Evolutionary conservation across 208 protist genomes (phyloP).

Genomic region (Trypanosoma cruzi): DNA sequence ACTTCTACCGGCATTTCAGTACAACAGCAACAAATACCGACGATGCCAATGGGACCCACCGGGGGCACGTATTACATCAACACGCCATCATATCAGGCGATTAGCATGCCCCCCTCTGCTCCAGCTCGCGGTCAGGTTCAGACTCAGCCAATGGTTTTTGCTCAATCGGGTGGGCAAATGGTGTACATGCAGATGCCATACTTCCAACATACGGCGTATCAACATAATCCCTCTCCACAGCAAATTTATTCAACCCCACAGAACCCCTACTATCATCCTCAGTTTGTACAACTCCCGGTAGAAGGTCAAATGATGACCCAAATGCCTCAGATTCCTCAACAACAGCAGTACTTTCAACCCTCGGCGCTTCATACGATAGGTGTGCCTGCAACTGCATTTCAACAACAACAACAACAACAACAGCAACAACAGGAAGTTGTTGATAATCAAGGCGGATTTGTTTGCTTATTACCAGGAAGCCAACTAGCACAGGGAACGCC

Average conservation of each 20-base stretch:
- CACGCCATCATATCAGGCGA: conserved; percentile 11
- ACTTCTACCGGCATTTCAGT: not conserved
- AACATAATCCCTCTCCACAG: conserved; percentile 11
- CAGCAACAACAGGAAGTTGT: conserved; percentile 4
- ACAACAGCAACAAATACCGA: conserved; percentile 12
- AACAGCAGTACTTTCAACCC: conserved; percentile 7
- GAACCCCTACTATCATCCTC: conserved; percentile 22
- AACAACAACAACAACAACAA: conserved; percentile 26
- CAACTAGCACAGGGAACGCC: conserved; percentile 49
- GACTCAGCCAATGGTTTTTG: conserved; percentile 27
- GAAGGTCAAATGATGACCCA: conserved; percentile 18
- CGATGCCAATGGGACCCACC: conserved; percentile 19
- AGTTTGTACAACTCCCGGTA: conserved; percentile 16
- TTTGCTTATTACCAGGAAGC: conserved; percentile 49
- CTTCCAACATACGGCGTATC: conserved; percentile 28
- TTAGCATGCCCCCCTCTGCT: conserved; percentile 10
- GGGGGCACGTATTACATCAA: conserved; percentile 26
- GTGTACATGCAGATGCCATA: conserved; percentile 31
- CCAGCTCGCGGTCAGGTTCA: conserved; percentile 10
- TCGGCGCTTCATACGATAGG: not conserved
- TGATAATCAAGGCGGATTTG: conserved; percentile 16
- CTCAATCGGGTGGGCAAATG: conserved; percentile 21
- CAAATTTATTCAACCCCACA: conserved; percentile 10
- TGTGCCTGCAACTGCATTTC: not conserved
- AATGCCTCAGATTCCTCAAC: conserved; percentile 1